Evolutionary conservation across 805 yeast species (phyloP), one percentile per base, ranked within the genome.

Genomic region (Metschnikowia arizonensis): DNA sequence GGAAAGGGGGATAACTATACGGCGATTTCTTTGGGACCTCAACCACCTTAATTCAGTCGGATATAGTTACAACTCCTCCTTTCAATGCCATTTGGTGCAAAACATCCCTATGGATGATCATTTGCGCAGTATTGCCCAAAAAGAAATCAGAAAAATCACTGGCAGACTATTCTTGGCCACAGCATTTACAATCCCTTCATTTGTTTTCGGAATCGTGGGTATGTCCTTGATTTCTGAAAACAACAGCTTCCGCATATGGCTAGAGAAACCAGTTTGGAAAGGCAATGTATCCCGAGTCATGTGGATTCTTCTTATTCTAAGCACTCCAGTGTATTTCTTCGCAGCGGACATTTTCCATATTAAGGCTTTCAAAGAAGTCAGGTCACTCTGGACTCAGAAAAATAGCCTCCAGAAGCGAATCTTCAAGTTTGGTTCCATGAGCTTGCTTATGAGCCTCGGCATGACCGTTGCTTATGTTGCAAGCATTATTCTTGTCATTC

Each of bases 351-450:
- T 82, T 2, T 85, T 85, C 64, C 93, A 85, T 54, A 54, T 66
- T 11, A 85, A 84, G 55, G 86, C 91, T 0, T 11, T 79, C 24
- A 74, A 73, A 41, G 91, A 85, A 56, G 51, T 85, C 2, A 57
- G 69, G 44, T 66, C 79, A 2, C 59, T 85, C 25, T 84, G 88
- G 86, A 58, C 66, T 12, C 68, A 71, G 34, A 76, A 75, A 30
- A 81, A 77, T 37, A 65, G 81, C 1, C 78, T 81, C 74, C 65
- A 58, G 18, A 72, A 78, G 50, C 65, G 89, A 33, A 49, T 85
- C 12, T 74, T 85, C 50, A 74, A 75, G 54, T 85, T 85, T 61
- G 95, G 95, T 2, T 82, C 89, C 2, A 85, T 85, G 91, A 84
- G 77, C 57, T 60, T 85, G 50, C 72, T 85, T 51, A 81, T 85